phyloP scores from a whole-genome alignment of 495 filamentous ascomycete species.

The Neurospora africana region DNA sequence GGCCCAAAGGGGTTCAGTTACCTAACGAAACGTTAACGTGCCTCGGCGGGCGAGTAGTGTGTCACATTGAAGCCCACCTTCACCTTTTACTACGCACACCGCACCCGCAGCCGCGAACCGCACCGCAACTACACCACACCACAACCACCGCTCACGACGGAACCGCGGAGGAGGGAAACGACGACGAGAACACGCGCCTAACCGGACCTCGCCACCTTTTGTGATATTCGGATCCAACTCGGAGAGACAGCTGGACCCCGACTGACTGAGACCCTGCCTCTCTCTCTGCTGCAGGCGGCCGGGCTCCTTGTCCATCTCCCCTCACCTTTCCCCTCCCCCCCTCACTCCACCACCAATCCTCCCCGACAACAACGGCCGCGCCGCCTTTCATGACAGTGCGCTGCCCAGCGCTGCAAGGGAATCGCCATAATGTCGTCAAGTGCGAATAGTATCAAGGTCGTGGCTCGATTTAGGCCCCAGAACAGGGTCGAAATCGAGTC shows the following conservation, averaged over 20 bases:
- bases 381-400: conserved; percentile 23
- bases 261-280: conserved; percentile 3
- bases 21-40: not conserved
- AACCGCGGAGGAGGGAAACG: not conserved
- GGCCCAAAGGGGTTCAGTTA: not conserved
- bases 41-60: not conserved
- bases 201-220: not conserved
- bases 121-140: not conserved
- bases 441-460: conserved; percentile 62
- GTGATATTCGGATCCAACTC: not conserved
- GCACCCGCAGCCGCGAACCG: not conserved
- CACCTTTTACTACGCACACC: not conserved
- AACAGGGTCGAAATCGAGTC: conserved; percentile 84
- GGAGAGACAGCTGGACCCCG: not conserved
- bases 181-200: not conserved
- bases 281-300: conserved; percentile 1
- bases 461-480: conserved; percentile 94
- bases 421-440: conserved; percentile 33
- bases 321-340: not conserved
- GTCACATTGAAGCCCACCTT: not conserved
- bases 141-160: not conserved
- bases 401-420: conserved; percentile 26
- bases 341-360: conserved; percentile 1
- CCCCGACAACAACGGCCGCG: conserved; percentile 5
- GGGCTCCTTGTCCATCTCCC: conserved; percentile 1